Evolutionary conservation across 2,329 filamentous ascomycete genomes (phyloP).

Genomic region (Metarhizium sp.): DNA sequence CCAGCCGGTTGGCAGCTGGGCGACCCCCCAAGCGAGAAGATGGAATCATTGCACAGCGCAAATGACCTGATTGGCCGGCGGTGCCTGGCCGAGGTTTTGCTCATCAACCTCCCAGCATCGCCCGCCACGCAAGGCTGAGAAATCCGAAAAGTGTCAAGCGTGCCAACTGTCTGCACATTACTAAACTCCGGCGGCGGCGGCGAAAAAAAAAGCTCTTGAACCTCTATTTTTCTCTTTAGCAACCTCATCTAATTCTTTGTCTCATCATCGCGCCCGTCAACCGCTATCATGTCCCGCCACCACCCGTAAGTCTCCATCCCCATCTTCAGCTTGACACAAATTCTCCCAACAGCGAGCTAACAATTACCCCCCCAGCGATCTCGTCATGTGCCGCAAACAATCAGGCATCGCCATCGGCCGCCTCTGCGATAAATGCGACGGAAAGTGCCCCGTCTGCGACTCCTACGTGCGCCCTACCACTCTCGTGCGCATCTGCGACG

Average conservation of each 20-base stretch:
- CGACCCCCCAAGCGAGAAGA: neutral
- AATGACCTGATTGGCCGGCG: conserved; percentile 1
- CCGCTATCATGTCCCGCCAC: conserved; percentile 74
- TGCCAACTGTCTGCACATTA: no score
- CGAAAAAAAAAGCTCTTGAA: neutral
- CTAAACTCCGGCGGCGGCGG: no score
- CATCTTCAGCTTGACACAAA: neutral
- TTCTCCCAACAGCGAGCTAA: conserved; percentile 14
- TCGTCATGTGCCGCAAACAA: conserved; percentile 99
- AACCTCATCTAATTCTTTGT: neutral
- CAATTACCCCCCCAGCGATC: conserved; percentile 50
- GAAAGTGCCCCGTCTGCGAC: conserved; percentile 98
- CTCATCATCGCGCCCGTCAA: neutral
- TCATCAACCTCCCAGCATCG: neutral
- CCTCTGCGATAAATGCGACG: conserved; percentile 99
- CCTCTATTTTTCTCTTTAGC: neutral
- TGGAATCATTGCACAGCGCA: neutral
- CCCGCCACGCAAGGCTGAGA: conserved; percentile 31
- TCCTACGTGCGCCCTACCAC: conserved; percentile 97
- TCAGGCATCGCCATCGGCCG: conserved; percentile 95
- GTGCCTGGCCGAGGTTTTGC: neutral
- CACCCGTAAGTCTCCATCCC: conserved; percentile 58
- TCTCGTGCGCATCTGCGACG: conserved; percentile 95
- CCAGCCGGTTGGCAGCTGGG: neutral
- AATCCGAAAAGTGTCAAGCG: conserved; percentile 17